Evolutionary conservation across 2,329 filamentous ascomycete genomes (phyloP).

Genomic region (Verticillium nonalfalfae): DNA sequence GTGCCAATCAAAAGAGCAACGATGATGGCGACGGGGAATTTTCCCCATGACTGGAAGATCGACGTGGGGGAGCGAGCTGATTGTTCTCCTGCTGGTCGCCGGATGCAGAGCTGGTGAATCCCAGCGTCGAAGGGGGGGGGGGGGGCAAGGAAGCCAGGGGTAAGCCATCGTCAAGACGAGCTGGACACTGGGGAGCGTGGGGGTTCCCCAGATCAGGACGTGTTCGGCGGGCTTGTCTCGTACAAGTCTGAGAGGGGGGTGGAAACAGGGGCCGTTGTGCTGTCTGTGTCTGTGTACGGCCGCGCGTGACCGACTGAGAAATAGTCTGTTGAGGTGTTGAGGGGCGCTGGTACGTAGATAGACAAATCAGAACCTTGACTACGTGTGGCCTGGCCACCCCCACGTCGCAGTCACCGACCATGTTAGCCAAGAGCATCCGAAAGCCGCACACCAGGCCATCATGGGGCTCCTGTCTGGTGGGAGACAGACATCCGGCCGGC

Average conservation of each 20-base stretch:
- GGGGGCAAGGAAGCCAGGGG: not conserved
- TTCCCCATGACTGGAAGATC: not conserved
- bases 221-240: not conserved
- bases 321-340: not conserved
- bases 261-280: not conserved
- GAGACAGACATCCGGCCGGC: not conserved
- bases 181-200: not conserved
- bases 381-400: not conserved
- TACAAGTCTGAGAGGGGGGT: not conserved
- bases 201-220: not conserved
- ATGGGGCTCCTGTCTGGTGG: not conserved
- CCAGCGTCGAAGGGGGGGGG: not conserved
- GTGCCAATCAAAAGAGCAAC: not conserved
- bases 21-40: not conserved
- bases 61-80: not conserved
- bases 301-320: not conserved
- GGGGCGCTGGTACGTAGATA: not conserved
- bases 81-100: not conserved
- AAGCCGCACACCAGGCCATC: not conserved
- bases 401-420: not conserved
- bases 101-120: not conserved
- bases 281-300: not conserved
- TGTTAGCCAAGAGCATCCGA: not conserved
- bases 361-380: not conserved
- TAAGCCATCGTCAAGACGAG: not conserved